phyloP scores from a whole-genome alignment of 179 eudicot species.

The Carnegiea gigantea region DNA sequence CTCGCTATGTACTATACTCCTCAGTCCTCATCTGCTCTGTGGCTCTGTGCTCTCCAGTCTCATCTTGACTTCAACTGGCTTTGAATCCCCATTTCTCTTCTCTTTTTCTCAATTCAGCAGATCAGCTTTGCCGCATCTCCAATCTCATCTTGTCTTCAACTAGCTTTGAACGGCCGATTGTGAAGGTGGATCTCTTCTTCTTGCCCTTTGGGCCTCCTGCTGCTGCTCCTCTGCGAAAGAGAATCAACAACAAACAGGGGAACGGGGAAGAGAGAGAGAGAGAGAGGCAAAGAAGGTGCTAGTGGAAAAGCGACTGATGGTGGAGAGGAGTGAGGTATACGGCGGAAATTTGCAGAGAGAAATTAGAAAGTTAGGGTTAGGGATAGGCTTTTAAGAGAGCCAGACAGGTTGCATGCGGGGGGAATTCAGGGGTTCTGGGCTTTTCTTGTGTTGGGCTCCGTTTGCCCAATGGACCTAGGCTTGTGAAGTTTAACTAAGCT shows the following conservation, averaged over 20 bases:
- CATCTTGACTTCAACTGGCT: too few species aligned
- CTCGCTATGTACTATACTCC: too few species aligned
- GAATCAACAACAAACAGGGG: too few species aligned
- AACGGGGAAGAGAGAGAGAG: too few species aligned
- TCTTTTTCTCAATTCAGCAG: too few species aligned
- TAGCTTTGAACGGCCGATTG: constrained; percentile 61
- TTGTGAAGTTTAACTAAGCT: too few species aligned
- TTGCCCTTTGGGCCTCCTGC: constrained; percentile 49
- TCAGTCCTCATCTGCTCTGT: too few species aligned
- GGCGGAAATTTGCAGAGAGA: not conserved
- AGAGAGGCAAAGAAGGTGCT: not conserved
- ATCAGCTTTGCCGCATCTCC: too few species aligned
- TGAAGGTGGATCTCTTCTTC: constrained; percentile 58
- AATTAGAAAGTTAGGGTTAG: not conserved
- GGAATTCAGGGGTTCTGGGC: not conserved
- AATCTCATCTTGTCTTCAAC: constrained; percentile 57
- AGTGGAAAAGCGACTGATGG: not conserved
- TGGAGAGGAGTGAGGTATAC: not conserved
- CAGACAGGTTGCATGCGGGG: not conserved
- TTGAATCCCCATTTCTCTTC: too few species aligned
- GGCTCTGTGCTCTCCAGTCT: too few species aligned
- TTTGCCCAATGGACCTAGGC: not conserved
- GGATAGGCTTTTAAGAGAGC: not conserved
- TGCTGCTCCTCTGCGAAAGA: constrained; percentile 42
- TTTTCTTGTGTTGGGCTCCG: not conserved